phyloP scores from a whole-genome alignment of 1,284 basidiomycete genomes.

The Hemileia vastatrix region DNA sequence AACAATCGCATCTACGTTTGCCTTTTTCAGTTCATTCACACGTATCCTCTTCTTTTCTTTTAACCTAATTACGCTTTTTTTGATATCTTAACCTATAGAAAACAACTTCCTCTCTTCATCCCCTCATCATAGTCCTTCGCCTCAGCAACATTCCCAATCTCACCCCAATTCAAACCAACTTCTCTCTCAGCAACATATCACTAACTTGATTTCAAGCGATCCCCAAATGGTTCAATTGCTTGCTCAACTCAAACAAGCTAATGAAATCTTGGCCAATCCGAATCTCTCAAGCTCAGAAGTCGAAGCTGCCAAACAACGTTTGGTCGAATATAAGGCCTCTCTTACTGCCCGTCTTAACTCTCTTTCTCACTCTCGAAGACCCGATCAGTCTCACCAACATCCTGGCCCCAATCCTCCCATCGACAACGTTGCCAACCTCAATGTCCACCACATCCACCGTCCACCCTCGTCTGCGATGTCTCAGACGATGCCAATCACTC shows the following conservation, averaged over 20 bases:
- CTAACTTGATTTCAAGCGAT: not conserved
- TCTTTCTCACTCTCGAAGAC: no score
- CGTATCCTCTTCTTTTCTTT: no score
- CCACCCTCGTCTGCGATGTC: no score
- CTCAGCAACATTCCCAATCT: not conserved
- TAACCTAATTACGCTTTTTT: no score
- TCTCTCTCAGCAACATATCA: not conserved
- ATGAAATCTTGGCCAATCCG: slow-evolving; percentile 2
- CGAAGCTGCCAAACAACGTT: slow-evolving; percentile 8
- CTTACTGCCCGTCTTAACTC: no score
- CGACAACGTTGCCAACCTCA: slow-evolving; percentile 12
- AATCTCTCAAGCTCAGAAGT: slow-evolving; percentile 4
- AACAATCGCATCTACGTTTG: no score
- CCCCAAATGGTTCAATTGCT: not conserved
- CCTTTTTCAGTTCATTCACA: no score
- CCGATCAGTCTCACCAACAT: not conserved
- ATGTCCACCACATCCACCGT: no score
- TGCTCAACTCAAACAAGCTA: slow-evolving; percentile 11
- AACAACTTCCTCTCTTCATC: slow-evolving; percentile 1
- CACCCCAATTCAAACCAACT: not conserved
- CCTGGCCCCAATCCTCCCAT: not conserved
- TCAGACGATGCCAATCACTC: no score
- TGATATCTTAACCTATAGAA: not conserved
- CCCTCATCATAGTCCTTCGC: slow-evolving; percentile 3
- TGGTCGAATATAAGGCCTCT: no score